Base-by-base conservation (phyloP, 2,329 filamentous ascomycete genomes). In the Colletotrichum caudatum region DNA sequence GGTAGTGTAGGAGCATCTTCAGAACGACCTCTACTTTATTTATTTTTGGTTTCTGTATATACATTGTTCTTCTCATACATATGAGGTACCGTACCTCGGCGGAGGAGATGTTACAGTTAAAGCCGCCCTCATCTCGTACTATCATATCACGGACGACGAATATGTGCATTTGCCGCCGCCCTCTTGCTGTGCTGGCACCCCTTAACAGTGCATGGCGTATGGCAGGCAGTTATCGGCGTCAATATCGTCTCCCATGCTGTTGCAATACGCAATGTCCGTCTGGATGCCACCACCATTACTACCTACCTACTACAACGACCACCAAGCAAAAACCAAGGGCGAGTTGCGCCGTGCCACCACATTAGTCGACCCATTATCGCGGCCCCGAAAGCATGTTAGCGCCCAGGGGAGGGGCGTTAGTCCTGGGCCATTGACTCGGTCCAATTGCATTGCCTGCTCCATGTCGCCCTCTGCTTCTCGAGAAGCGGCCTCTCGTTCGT, bases 371-470 rank as follows among this genome's bases (percentile, higher is more conserved):
- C 69, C 69, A 71, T 63, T 68, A 62, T 44, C 57, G 51, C 69
- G 69, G 53, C 64, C 64, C 44, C 64, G 37, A 63, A 50, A 50
- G 65, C 59, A 33, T 60, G 37, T 71, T 71, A 69, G 69, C 69
- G 65, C 65, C 59, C 69, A 69, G 60, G 46, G 65, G 65, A 33
- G 65, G 65, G 69, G 44, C 14, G 37, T 41, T 54, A 71, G 60
- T 48, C 69, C 69, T 71, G 65, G 53, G 46, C 26, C 58, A 11
- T 35, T 65, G 29, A 54, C 59, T 57, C 54, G 39, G 69, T 68
- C 65, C 65, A 71, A 71, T 69, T 71, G 35, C 35, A 29, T 11
- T 35, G 69, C 69, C 53, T 69, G 65, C 54, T 69, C 60, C 37
- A 59, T 59, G 54, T 23, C 44, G n/a, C 16, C 16, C 26, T 37